Evolutionary conservation across 2,329 filamentous ascomycete genomes (phyloP), one percentile per base, ranked within the genome.

Genomic region (Trichoderma asperellum): DNA sequence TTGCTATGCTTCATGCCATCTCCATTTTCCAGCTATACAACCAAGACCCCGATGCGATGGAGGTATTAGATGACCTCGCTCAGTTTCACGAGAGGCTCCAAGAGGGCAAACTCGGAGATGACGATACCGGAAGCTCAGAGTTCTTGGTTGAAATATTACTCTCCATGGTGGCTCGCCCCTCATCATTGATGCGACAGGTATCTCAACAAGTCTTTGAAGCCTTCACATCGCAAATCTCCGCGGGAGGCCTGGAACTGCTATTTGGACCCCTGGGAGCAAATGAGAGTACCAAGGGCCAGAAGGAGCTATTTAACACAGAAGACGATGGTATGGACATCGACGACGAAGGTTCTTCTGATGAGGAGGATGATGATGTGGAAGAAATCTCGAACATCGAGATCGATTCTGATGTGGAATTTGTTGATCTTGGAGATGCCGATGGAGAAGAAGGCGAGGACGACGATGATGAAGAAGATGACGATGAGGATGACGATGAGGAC

Each of bases 21-120:
- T 91, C 93, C 0, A 87, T 97, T 16, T 85, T 98, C 68, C 93
- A 97, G 78, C 86, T 97, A 10, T 97, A 97, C 81, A 94, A 95
- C 75, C 92, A 93, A 29, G 94, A 97, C 70, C 85, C 91, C 0
- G 96, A 98, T 76, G 92, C 94, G 0, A 87, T 97, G 27, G 89
- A 91, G 60, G 90, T 96, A 71, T 83, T 97, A 10, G 88, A 92
- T 66, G 95, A 97, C 74, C 84, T 97, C n/a, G 87, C 91, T 73
- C 84, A 91, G 70, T 94, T 91, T 77, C 91, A 91, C 70, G 85
- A 91, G 55, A 89, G 89, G 75, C 84, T 91, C 61, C 86, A 89
- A 73, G 82, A 85, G 62, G 77, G 75, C 27, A 77, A 75, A 21
- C 68, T 73, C 4, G 80, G 81, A 0, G 84, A 88, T 72, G 80